Conservation (phyloP, 2,329 filamentous ascomycete species). For the Xylariaceae sp. region DNA sequence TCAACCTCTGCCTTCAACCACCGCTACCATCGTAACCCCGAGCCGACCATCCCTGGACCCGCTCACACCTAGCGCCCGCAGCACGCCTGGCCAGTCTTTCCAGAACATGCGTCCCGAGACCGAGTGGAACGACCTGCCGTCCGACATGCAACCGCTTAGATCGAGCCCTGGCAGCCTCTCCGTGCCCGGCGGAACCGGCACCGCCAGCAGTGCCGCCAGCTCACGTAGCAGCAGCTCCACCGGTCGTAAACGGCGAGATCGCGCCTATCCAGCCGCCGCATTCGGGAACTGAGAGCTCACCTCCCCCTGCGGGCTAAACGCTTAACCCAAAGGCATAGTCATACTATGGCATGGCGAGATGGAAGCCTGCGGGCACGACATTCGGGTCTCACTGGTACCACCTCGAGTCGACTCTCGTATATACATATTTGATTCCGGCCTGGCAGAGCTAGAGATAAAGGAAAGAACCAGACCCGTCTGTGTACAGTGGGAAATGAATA, state of each 20-base stretch:
- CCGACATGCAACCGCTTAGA: constrained; percentile 43
- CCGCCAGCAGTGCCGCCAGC: constrained; percentile 40
- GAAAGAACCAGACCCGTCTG: too few species aligned
- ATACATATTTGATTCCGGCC: too few species aligned
- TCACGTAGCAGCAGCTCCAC: constrained; percentile 55
- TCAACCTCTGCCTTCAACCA: too few species aligned
- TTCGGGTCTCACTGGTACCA: too few species aligned
- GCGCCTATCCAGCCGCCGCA: constrained; percentile 57
- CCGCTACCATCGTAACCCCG: constrained; percentile 2
- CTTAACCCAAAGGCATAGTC: background rate
- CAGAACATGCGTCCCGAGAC: constrained; percentile 54
- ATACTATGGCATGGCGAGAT: too few species aligned
- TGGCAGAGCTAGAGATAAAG: too few species aligned
- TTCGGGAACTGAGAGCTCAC: constrained; percentile 41
- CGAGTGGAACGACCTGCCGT: constrained; percentile 62
- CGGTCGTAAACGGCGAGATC: constrained; percentile 52
- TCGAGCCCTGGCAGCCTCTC: constrained; percentile 13
- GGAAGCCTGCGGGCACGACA: too few species aligned
- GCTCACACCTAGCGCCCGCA: constrained; percentile 26
- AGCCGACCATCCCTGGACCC: constrained; percentile 11
- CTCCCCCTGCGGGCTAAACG: too few species aligned
- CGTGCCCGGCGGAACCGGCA: constrained; percentile 24
- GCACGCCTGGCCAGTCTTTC: constrained; percentile 39
- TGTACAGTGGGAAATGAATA: too few species aligned
- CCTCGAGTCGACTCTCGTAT: too few species aligned